Base-by-base conservation (phyloP, 495 filamentous ascomycete genomes). In the Podospora tetraspora region DNA sequence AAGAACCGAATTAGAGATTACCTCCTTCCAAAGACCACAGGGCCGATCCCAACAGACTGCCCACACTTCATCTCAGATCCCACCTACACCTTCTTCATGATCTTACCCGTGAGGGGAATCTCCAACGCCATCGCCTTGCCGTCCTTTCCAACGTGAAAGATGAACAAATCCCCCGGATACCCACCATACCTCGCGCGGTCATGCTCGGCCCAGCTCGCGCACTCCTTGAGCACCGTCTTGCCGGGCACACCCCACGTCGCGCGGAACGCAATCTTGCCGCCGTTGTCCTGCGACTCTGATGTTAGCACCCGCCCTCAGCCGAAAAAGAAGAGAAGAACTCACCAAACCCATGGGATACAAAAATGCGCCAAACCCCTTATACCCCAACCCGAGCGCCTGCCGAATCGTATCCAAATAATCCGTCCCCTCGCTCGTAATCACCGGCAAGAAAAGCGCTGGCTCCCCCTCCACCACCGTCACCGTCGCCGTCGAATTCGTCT, bases 291-390 rank as follows among this genome's bases (percentile, higher is more conserved):
- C 19, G 2, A 8, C 0, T 6, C 11, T 27, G 2, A 27, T 52
- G 43, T 52, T 4, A 52, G 43, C 43, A 52, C 7, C 43, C 2
- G 1, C 37, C 37, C 11, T 12, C 5, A 52, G 19, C n/a, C 7
- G 0, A 52, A 19, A 19, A 4, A 8, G 27, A 16, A 63, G 37
- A 9, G 21, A 32, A 32, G 16, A 8, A 37, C 66, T 34, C 13
- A 56, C 59, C 22, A 57, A 32, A 7, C 62, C 58, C 30, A 64
- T 63, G 8, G 71, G 71, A 59, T 73, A 73, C 24, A 73, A 43
- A 69, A 69, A 73, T 34, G n/a, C 58, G 21, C 57, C 57, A 3
- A 29, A 62, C 63, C 63, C 19, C 43, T 63, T 34, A 22, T 19
- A 10, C 37, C 32, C 59, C 25, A 21, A 4, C 32, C 10, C 43